Percentiles rank a stretch among this genome's conserved stretches.
Conservation (phyloP, 2,329 filamentous ascomycete genomes). For the Tolypocladium paradoxum region DNA sequence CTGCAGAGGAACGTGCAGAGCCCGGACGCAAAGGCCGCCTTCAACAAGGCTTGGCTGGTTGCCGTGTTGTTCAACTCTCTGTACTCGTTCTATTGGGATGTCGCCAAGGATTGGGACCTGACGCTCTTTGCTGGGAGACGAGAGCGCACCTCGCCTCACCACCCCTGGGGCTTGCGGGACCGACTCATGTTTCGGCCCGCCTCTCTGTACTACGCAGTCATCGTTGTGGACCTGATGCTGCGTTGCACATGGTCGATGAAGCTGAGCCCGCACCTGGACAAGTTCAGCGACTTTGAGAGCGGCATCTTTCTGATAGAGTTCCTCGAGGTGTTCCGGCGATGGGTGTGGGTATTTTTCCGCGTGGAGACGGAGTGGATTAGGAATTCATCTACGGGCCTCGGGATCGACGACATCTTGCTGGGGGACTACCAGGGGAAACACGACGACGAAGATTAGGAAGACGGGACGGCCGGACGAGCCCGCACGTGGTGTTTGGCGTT, state of each 20-base stretch:
- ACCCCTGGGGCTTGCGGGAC: conserved; percentile 68
- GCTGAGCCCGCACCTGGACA: conserved; percentile 70
- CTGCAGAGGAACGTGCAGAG: conserved; percentile 53
- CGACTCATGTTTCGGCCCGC: conserved; percentile 62
- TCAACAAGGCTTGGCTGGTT: conserved; percentile 54
- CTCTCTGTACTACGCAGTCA: conserved; percentile 71
- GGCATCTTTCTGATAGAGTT: conserved; percentile 82
- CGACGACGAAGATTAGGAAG: conserved; percentile 26
- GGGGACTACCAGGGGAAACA: conserved; percentile 58
- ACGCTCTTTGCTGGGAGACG: conserved; percentile 57
- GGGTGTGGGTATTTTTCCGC: conserved; percentile 96
- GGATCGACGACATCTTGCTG: conserved; percentile 62
- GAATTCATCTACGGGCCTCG: conserved; percentile 37
- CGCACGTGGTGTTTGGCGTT: not conserved
- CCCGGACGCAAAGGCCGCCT: conserved; percentile 26
- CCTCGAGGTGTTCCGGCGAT: conserved; percentile 76
- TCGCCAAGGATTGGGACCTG: conserved; percentile 93
- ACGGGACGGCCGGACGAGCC: not conserved
- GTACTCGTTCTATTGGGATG: conserved; percentile 98
- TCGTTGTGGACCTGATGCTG: conserved; percentile 67
- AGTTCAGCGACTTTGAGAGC: conserved; percentile 76
- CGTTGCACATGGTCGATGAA: conserved; percentile 89
- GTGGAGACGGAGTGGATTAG: conserved; percentile 88
- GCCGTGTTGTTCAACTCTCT: conserved; percentile 73
- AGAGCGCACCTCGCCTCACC: conserved; percentile 49